phyloP scores from a whole-genome alignment of 2,329 filamentous ascomycete species.

The Exophiala mesophila region DNA sequence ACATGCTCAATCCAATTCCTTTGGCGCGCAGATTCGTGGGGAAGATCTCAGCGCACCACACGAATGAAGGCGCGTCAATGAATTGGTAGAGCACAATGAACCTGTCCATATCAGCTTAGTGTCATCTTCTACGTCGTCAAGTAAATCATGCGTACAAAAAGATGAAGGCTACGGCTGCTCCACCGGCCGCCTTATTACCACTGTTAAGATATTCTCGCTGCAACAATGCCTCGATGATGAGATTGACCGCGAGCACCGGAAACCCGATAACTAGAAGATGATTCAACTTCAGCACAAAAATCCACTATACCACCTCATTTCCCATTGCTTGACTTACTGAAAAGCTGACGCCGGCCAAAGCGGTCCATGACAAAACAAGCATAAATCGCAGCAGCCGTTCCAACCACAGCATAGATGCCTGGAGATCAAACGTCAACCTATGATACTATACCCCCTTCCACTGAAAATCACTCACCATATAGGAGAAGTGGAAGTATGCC shows the following conservation, averaged over 20 bases:
- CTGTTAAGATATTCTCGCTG: slow-evolving; percentile 33
- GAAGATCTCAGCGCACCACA: slow-evolving; percentile 26
- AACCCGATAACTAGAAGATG: slow-evolving; percentile 33
- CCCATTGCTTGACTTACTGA: slow-evolving; percentile 26
- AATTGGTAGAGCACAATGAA: slow-evolving; percentile 34
- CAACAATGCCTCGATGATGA: slow-evolving; percentile 36
- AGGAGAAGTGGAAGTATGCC: slow-evolving; percentile 40
- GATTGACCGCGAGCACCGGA: slow-evolving; percentile 35
- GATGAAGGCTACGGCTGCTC: slow-evolving; percentile 37
- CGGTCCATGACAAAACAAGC: slow-evolving; percentile 42
- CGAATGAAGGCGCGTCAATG: slow-evolving; percentile 43
- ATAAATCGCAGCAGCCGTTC: slow-evolving; percentile 53
- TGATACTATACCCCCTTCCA: too few species aligned
- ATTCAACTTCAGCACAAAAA: neutral
- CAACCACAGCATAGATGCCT: slow-evolving; percentile 31
- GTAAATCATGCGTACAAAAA: slow-evolving; percentile 31
- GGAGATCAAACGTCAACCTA: neutral
- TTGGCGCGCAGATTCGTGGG: slow-evolving; percentile 19
- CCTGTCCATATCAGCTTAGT: too few species aligned
- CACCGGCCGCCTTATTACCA: slow-evolving; percentile 31
- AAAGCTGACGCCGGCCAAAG: slow-evolving; percentile 36
- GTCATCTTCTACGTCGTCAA: too few species aligned
- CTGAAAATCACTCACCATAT: slow-evolving; percentile 31
- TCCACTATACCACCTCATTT: too few species aligned
- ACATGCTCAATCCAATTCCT: slow-evolving; percentile 18